Conservation (phyloP, 2,329 filamentous ascomycete species). For the Fusarium globosum region DNA sequence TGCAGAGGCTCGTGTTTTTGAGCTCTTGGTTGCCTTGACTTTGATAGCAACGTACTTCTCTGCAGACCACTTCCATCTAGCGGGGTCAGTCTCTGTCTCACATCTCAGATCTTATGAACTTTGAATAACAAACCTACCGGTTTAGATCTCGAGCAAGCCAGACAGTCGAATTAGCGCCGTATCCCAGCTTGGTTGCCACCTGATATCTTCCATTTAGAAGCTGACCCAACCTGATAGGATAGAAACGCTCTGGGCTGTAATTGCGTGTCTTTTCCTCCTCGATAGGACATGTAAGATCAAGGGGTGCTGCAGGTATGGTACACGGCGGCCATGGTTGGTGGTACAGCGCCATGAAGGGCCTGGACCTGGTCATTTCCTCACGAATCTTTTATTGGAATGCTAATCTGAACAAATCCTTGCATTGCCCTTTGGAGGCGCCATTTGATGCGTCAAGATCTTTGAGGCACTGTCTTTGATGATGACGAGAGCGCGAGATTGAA, state of each 20-base stretch:
- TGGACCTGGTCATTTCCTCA: neutral
- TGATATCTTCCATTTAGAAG: constrained; percentile 34
- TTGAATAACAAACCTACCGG: neutral
- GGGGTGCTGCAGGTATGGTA: constrained; percentile 14
- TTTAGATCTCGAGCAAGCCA: constrained; percentile 40
- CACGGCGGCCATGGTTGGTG: constrained; percentile 14
- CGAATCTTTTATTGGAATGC: accelerated
- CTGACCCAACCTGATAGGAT: constrained; percentile 27
- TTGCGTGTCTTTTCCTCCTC: constrained; percentile 37
- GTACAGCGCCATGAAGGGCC: neutral
- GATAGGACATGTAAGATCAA: constrained; percentile 10
- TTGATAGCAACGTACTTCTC: constrained; percentile 42
- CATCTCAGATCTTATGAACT: neutral
- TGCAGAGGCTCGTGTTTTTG: neutral
- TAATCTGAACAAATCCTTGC: neutral
- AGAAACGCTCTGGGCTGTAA: constrained; percentile 28
- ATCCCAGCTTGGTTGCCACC: constrained; percentile 37
- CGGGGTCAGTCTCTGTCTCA: accelerated
- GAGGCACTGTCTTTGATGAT: neutral
- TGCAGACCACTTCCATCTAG: neutral
- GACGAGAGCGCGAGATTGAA: neutral
- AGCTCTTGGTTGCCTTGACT: constrained; percentile 12
- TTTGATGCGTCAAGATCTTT: neutral
- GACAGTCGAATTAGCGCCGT: constrained; percentile 38
- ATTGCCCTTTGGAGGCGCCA: neutral